phyloP scores from a whole-genome alignment of 2,329 filamentous ascomycete genomes.

The Pseudophaeomoniella oleicola region DNA sequence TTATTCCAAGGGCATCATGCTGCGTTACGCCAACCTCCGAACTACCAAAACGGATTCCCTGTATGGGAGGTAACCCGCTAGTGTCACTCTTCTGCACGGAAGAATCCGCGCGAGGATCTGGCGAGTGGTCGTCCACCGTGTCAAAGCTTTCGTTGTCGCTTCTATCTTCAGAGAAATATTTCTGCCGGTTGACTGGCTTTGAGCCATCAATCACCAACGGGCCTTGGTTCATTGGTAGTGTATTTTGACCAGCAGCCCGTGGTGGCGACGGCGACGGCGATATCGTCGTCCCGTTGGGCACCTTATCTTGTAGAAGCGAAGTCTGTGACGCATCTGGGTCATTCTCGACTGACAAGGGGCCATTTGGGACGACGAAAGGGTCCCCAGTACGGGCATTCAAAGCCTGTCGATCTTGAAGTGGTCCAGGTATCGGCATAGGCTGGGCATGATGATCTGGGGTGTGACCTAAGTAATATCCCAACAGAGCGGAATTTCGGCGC shows the following conservation, averaged over 20 bases:
- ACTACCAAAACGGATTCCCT: not conserved
- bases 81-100: constrained; percentile 13
- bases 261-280: constrained; percentile 3
- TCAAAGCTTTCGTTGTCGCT: constrained; percentile 26
- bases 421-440: constrained; percentile 20
- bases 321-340: not conserved
- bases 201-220: constrained; percentile 34
- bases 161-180: constrained; percentile 18
- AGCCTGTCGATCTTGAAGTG: constrained; percentile 17
- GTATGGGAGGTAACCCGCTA: not conserved
- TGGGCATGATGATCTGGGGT: constrained; percentile 18
- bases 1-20: not conserved
- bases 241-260: not conserved
- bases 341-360: not conserved
- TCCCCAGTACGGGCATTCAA: constrained; percentile 2
- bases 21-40: not conserved
- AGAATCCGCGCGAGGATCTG: constrained; percentile 15
- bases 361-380: constrained; percentile 2
- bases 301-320: not conserved
- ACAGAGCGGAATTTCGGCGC: not conserved
- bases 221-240: constrained; percentile 17
- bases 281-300: constrained; percentile 4
- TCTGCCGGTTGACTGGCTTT: constrained; percentile 20
- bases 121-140: constrained; percentile 20
- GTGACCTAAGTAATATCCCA: constrained; percentile 9